A percentile compares a stretch with the other conserved stretches of the same genome.
These are phyloP conservation scores for Tetraselmis striata DNA, from an alignment of 139 green algal species.

Conservation along the genomic window DNA sequence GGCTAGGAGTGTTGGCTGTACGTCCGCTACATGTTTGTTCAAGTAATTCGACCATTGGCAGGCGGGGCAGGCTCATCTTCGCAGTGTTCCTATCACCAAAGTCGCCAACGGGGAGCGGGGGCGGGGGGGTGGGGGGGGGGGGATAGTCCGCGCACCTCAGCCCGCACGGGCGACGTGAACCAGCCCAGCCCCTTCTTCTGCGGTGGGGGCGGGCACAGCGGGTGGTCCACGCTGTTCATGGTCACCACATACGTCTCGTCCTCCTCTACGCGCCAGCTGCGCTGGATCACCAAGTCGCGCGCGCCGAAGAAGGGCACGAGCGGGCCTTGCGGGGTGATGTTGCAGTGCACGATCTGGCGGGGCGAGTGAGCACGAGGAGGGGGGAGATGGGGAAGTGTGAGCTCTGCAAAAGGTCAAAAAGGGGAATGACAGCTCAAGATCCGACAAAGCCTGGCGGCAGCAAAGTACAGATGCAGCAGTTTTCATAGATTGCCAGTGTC, in stretches of 20 bases:
- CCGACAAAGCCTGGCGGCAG: no score
- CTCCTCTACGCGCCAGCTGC: neutral
- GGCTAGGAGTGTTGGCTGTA: no score
- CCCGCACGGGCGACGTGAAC: neutral
- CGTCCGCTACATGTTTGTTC: no score
- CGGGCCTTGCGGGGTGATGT: neutral
- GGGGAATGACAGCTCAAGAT: no score
- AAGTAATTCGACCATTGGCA: no score
- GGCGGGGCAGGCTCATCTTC: no score
- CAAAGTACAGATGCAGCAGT: no score
- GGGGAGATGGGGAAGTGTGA: neutral
- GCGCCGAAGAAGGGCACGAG: neutral
- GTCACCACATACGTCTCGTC: neutral
- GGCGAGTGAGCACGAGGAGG: neutral
- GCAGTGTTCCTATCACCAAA: no score
- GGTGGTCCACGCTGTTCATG: neutral
- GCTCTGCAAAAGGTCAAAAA: neutral
- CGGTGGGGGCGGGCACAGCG: neutral
- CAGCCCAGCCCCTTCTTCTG: neutral
- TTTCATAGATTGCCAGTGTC: no score
- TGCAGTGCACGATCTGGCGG: neutral
- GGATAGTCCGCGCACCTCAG: no score
- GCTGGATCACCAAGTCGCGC: neutral
- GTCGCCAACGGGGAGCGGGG: no score
- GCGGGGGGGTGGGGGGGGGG: no score